phyloP scores from a whole-genome alignment of 345 rosid genomes.

The Boechera divaricarpa region DNA sequence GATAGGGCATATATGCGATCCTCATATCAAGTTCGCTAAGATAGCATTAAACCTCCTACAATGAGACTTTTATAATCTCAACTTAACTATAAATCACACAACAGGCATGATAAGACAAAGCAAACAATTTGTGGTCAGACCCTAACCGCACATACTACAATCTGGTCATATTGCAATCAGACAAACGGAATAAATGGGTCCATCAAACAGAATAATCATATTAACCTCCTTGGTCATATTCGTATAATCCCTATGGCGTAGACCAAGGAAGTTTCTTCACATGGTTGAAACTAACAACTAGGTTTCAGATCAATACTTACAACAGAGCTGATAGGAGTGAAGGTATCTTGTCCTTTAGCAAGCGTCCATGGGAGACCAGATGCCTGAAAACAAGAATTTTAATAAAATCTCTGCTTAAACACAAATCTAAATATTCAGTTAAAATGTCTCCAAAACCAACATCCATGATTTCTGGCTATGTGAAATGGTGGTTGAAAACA shows the following conservation, averaged over 20 bases:
- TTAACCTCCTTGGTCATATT: too few species aligned
- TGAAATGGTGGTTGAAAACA: background rate
- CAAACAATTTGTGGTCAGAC: slow-evolving; percentile 12
- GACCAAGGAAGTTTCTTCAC: too few species aligned
- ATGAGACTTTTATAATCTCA: slow-evolving; percentile 13
- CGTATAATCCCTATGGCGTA: too few species aligned
- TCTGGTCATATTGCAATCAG: slow-evolving; percentile 1
- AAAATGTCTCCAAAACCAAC: background rate
- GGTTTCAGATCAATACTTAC: slow-evolving; percentile 52
- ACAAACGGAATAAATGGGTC: background rate
- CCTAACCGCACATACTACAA: slow-evolving; percentile 2
- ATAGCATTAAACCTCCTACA: background rate
- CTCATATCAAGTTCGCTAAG: slow-evolving; percentile 20
- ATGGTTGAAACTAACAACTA: background rate
- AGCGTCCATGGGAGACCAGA: slow-evolving; percentile 96
- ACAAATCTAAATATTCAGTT: background rate
- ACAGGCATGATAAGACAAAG: background rate
- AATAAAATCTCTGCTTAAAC: background rate
- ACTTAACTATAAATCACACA: background rate
- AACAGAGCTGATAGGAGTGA: slow-evolving; percentile 89
- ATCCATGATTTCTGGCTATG: background rate
- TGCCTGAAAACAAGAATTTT: slow-evolving; percentile 53
- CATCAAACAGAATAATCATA: background rate
- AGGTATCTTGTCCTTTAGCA: slow-evolving; percentile 95
- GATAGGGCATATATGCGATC: background rate